Evolutionary conservation across 352 stramenopile species (phyloP).

Genomic region (Phytophthora lateralis): DNA sequence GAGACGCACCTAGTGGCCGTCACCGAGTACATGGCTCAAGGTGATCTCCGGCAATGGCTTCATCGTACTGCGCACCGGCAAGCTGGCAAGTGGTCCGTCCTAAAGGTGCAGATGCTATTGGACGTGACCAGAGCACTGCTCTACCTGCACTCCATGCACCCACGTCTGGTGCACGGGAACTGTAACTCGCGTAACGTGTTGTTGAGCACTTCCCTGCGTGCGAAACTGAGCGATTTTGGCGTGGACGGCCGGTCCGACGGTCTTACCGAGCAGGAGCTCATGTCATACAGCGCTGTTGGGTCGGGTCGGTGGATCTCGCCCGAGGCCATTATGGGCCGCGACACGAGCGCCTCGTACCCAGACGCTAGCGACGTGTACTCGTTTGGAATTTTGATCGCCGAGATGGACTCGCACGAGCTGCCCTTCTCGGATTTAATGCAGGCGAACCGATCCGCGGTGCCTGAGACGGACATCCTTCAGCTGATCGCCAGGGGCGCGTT

Average conservation of each 20-base stretch:
- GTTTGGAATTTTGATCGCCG: conserved; percentile 69
- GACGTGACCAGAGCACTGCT: conserved; percentile 68
- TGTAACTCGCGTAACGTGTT: conserved; percentile 74
- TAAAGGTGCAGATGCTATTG: conserved; percentile 67
- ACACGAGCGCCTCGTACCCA: conserved; percentile 44
- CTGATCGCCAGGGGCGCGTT: conserved; percentile 69
- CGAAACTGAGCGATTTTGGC: conserved; percentile 76
- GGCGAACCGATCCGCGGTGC: conserved; percentile 54
- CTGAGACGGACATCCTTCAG: conserved; percentile 67
- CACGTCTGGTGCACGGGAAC: conserved; percentile 61
- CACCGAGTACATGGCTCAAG: conserved; percentile 76
- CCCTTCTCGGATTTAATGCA: conserved; percentile 77
- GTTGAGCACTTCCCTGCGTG: conserved; percentile 56
- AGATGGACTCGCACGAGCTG: conserved; percentile 74
- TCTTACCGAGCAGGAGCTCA: conserved; percentile 62
- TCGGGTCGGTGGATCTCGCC: conserved; percentile 75
- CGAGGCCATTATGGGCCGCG: conserved; percentile 62
- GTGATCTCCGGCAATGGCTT: conserved; percentile 74
- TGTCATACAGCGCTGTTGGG: conserved; percentile 69
- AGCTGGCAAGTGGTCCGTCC: conserved; percentile 51
- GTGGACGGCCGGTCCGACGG: conserved; percentile 47
- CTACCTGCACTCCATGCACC: conserved; percentile 72
- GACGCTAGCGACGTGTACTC: conserved; percentile 72
- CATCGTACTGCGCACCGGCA: conserved; percentile 48
- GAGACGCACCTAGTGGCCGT: conserved; percentile 70